Conservation (phyloP, 73 alveolate genomes). For the Blepharisma stoltei region DNA sequence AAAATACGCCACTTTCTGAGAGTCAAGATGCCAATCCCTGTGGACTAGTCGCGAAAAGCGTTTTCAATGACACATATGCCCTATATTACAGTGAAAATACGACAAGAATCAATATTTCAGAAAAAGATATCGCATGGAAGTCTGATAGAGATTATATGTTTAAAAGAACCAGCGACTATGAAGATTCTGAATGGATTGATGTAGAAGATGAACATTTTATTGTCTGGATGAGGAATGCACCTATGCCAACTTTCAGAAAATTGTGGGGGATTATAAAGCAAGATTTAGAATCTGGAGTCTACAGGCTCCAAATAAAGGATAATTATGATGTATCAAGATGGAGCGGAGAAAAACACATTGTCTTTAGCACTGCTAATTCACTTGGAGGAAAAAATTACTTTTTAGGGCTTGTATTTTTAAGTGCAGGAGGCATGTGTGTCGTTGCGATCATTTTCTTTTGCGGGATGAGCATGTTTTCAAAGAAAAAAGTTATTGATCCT, state of each 20-base stretch:
- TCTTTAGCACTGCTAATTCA: constrained; percentile 82
- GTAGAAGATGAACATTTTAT: constrained; percentile 80
- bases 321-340: constrained; percentile 71
- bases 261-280: constrained; percentile 78
- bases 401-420: constrained; percentile 71
- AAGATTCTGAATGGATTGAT: constrained; percentile 59
- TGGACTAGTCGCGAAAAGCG: constrained; percentile 80
- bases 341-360: constrained; percentile 81
- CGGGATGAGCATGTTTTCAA: background rate
- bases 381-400: constrained; percentile 89
- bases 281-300: constrained; percentile 58
- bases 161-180: constrained; percentile 34
- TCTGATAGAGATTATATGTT: constrained; percentile 71
- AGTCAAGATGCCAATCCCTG: constrained; percentile 74
- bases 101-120: constrained; percentile 40
- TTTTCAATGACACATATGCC: constrained; percentile 72
- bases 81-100: constrained; percentile 3
- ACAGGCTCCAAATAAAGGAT: constrained; percentile 51
- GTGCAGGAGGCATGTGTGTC: constrained; percentile 78
- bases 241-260: constrained; percentile 80
- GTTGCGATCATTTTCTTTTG: constrained; percentile 50
- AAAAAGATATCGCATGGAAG: constrained; percentile 64
- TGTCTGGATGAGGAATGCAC: constrained; percentile 93
- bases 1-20: constrained; percentile 30
- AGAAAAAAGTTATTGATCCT: too few relatives aligned